Conservation (phyloP, 805 yeast genomes). For the Pichia deserticola region DNA sequence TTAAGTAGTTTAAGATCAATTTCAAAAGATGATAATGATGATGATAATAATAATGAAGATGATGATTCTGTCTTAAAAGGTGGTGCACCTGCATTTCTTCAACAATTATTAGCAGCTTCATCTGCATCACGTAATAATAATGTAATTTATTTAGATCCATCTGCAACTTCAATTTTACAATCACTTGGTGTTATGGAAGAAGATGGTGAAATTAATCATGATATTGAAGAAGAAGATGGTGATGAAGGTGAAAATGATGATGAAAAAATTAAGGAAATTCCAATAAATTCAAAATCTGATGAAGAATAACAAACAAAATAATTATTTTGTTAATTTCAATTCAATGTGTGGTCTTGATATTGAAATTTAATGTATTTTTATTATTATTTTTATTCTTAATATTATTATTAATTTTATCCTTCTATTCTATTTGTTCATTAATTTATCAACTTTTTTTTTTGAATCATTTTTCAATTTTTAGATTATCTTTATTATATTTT, state of each 20-base stretch:
- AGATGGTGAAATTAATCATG: slow-evolving; percentile 25
- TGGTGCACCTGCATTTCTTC: slow-evolving; percentile 25
- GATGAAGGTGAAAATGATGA: slow-evolving; percentile 17
- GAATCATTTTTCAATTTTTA: no score
- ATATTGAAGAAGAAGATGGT: slow-evolving; percentile 20
- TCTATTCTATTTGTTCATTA: no score
- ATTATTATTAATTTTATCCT: neutral
- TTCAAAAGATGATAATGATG: slow-evolving; percentile 9
- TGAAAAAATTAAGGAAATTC: slow-evolving; percentile 10
- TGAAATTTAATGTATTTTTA: neutral
- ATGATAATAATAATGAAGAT: slow-evolving; percentile 24
- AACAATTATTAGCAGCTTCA: slow-evolving; percentile 31
- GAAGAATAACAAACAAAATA: neutral
- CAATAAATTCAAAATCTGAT: neutral
- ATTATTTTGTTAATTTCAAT: no score
- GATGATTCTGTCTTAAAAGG: slow-evolving; percentile 26
- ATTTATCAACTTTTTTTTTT: no score
- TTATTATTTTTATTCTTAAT: neutral
- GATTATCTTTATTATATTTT: no score
- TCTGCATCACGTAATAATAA: slow-evolving; percentile 54
- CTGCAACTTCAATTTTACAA: slow-evolving; percentile 57
- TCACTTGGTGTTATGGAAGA: slow-evolving; percentile 35
- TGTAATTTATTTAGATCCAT: slow-evolving; percentile 56
- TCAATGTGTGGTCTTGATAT: no score
- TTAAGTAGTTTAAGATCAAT: slow-evolving; percentile 8